Evolutionary conservation across 2,329 filamentous ascomycete genomes (phyloP).

Genomic region (Monilinia polystroma): DNA sequence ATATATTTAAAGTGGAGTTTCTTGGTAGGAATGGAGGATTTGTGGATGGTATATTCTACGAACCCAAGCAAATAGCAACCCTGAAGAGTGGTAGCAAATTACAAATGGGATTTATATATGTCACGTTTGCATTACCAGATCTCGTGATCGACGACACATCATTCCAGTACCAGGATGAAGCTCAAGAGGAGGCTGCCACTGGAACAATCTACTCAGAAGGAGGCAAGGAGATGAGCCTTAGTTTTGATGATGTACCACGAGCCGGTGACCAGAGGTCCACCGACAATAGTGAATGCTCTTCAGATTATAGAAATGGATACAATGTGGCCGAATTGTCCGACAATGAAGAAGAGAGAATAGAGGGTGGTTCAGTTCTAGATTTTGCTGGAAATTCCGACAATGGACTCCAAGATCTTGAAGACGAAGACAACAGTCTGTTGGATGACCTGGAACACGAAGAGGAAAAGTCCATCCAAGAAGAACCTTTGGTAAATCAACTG

Average conservation of each 20-base stretch:
- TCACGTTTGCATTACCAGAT: conserved; percentile 67
- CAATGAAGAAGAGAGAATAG: conserved; percentile 30
- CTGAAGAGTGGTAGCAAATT: conserved; percentile 65
- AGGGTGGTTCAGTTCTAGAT: conserved; percentile 21
- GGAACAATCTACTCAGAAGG: conserved; percentile 51
- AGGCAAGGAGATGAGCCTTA: conserved; percentile 68
- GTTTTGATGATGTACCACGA: conserved; percentile 64
- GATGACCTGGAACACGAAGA: conserved; percentile 32
- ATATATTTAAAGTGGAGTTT: conserved; percentile 62
- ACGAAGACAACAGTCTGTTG: conserved; percentile 37
- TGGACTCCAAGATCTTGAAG: conserved; percentile 33
- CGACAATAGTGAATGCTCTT: conserved; percentile 23
- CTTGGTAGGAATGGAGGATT: conserved; percentile 67
- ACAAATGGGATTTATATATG: conserved; percentile 68
- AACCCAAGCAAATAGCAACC: conserved; percentile 53
- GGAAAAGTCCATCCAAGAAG: not conserved
- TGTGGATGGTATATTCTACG: conserved; percentile 58
- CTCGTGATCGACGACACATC: conserved; percentile 57
- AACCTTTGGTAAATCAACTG: conserved; percentile 24
- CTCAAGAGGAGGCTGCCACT: conserved; percentile 40
- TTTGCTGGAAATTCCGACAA: conserved; percentile 21
- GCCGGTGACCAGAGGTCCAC: conserved; percentile 50
- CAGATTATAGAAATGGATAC: conserved; percentile 32
- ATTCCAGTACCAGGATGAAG: conserved; percentile 51
- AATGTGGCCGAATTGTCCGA: conserved; percentile 32